Conservation (phyloP, 2,329 filamentous ascomycete genomes). For the Claviceps humidiphila region DNA sequence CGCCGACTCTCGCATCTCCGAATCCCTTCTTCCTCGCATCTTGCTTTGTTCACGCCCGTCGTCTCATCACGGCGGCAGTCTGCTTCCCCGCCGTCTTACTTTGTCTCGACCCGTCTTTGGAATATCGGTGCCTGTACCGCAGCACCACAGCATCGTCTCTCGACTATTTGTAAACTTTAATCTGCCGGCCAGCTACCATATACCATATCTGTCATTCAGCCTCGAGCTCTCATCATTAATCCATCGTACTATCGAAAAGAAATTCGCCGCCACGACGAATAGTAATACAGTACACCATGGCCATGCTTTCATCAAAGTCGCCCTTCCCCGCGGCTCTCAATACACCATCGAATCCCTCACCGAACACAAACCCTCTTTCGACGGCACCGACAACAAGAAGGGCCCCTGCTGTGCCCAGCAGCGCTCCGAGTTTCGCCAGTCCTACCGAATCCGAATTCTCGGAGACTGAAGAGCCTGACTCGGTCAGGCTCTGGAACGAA, state of each 20-base stretch:
- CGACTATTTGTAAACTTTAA: not conserved
- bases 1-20: not conserved
- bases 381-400: conserved; percentile 39
- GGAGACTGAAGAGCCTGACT: conserved; percentile 62
- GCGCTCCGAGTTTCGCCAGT: conserved; percentile 54
- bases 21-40: not conserved
- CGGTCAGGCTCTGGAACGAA: conserved; percentile 80
- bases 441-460: conserved; percentile 91
- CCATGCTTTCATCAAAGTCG: conserved; percentile 66
- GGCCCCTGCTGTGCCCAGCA: conserved; percentile 32
- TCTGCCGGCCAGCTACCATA: not conserved
- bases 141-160: not conserved
- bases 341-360: conserved; percentile 30
- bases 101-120: too few relatives aligned
- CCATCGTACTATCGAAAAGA: not conserved
- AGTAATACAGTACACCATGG: conserved; percentile 35
- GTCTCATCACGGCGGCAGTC: not conserved
- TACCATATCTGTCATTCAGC: not conserved
- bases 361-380: conserved; percentile 31
- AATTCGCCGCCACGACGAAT: not conserved
- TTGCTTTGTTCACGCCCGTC: not conserved
- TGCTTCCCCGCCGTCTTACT: too few relatives aligned
- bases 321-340: conserved; percentile 46
- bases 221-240: not conserved
- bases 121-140: not conserved